Conservation (phyloP, 495 filamentous ascomycete genomes). For the Neurospora intermedia region DNA sequence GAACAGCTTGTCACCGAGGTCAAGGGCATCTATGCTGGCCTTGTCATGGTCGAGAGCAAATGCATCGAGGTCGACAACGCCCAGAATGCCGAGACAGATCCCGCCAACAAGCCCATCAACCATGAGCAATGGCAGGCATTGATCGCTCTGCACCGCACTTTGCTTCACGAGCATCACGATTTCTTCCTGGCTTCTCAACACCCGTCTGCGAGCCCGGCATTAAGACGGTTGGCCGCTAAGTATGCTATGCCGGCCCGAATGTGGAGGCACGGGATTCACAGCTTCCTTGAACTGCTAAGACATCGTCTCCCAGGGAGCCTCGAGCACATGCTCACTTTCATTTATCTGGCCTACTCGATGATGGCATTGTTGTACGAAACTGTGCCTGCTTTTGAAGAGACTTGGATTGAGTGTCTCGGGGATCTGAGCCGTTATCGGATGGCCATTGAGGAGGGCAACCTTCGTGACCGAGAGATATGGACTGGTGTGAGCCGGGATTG, state of each 20-base stretch:
- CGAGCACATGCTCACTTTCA: constrained; percentile 74
- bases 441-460: constrained; percentile 67
- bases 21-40: constrained; percentile 64
- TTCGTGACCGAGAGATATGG: constrained; percentile 68
- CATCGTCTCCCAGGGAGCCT: constrained; percentile 56
- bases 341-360: constrained; percentile 73
- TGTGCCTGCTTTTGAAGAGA: constrained; percentile 65
- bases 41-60: constrained; percentile 72
- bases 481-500: constrained; percentile 64
- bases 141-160: constrained; percentile 57
- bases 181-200: constrained; percentile 72
- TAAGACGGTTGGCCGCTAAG: constrained; percentile 51
- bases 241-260: constrained; percentile 75
- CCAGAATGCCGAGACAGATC: constrained; percentile 34
- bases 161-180: constrained; percentile 68
- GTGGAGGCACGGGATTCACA: constrained; percentile 57
- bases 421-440: constrained; percentile 58
- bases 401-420: constrained; percentile 85
- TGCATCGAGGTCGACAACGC: constrained; percentile 63
- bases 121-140: constrained; percentile 62
- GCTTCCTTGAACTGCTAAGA: constrained; percentile 62
- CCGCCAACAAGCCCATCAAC: constrained; percentile 33
- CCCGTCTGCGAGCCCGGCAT: constrained; percentile 49
- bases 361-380: constrained; percentile 70
- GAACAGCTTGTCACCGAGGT: constrained; percentile 62